Evolutionary conservation across 2,329 filamentous ascomycete species (phyloP).

Genomic region (Xylaria digitata): DNA sequence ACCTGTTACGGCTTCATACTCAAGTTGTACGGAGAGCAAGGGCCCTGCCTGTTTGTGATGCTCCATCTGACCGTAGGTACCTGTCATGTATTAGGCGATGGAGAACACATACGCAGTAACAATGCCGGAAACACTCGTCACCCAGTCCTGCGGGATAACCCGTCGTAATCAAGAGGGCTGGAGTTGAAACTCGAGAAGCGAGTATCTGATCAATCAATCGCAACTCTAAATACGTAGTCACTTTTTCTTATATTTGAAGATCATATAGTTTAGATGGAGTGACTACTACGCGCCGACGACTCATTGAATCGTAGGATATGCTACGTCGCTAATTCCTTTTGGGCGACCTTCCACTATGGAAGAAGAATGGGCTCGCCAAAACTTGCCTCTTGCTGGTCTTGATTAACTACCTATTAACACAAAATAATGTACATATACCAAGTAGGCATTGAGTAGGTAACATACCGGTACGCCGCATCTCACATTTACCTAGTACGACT

Average conservation of each 20-base stretch:
- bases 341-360: constrained; percentile 2
- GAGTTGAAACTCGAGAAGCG: constrained; percentile 1
- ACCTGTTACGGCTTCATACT: not conserved
- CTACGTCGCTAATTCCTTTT: not conserved
- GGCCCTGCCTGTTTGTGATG: constrained; percentile 15
- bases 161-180: constrained; percentile 8
- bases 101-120: constrained; percentile 18
- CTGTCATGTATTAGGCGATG: constrained; percentile 19
- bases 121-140: constrained; percentile 2
- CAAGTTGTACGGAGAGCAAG: constrained; percentile 15
- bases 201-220: constrained; percentile 8
- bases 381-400: constrained; percentile 27
- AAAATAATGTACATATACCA: constrained; percentile 2
- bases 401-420: constrained; percentile 3
- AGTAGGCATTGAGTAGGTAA: not conserved
- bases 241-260: not conserved
- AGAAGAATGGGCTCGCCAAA: constrained; percentile 25
- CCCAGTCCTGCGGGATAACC: constrained; percentile 21
- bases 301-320: not conserved
- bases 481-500: constrained; percentile 6
- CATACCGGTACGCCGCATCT: constrained; percentile 14
- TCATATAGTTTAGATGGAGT: not conserved
- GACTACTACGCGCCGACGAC: not conserved
- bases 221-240: not conserved
- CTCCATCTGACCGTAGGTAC: constrained; percentile 14